Evolutionary conservation across 768 basidiomycete species (phyloP).

Genomic region (Agrocybe chaxingu): DNA sequence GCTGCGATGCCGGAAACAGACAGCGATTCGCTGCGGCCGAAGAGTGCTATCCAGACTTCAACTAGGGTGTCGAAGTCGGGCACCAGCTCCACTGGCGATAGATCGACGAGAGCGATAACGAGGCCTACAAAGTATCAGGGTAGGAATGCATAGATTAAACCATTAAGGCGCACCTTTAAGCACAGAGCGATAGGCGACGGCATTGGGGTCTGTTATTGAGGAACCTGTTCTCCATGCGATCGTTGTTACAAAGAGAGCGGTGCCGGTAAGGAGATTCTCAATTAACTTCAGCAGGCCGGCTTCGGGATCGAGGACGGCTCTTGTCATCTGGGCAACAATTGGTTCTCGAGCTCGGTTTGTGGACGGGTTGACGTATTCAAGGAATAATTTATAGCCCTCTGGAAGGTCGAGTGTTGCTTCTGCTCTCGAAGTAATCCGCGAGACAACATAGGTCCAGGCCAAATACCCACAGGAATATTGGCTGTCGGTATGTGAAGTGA

Average conservation of each 20-base stretch:
- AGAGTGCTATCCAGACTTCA: conserved; percentile 77
- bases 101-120: conserved; percentile 68
- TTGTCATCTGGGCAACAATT: conserved; percentile 53
- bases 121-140: conserved; percentile 49
- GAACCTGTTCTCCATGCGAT: conserved; percentile 68
- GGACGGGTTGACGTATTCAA: conserved; percentile 47
- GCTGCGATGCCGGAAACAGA: conserved; percentile 68
- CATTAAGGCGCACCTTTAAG: conserved; percentile 62
- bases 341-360: conserved; percentile 44
- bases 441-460: conserved; percentile 83
- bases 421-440: conserved; percentile 49
- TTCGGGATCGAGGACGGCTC: conserved; percentile 52
- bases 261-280: conserved; percentile 56
- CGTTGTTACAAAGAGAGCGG: conserved; percentile 75
- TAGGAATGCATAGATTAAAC: background rate
- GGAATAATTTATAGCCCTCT: conserved; percentile 50
- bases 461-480: conserved; percentile 72
- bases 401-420: conserved; percentile 49
- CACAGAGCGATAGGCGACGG: conserved; percentile 76
- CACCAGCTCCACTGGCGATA: conserved; percentile 73
- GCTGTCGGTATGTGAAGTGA: conserved; percentile 54
- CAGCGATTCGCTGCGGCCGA: conserved; percentile 68
- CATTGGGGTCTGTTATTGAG: conserved; percentile 70
- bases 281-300: conserved; percentile 60
- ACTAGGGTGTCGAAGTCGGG: conserved; percentile 69